phyloP scores from a whole-genome alignment of 2,329 filamentous ascomycete genomes.

The Aspergillus fumigatus region DNA sequence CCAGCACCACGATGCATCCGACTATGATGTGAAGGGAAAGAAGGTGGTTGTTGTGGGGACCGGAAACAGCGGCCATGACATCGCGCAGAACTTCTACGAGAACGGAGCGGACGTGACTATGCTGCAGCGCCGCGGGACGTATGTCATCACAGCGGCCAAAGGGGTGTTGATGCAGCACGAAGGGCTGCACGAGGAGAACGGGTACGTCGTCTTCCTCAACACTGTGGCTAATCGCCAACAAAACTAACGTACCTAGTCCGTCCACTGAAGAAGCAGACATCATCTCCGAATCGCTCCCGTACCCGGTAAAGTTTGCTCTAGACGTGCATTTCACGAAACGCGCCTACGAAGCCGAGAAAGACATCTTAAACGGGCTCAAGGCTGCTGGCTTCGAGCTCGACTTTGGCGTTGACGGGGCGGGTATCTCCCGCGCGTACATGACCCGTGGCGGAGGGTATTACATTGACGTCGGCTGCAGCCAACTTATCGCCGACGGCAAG shows the following conservation, averaged over 20 bases:
- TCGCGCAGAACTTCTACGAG: slow-evolving; percentile 48
- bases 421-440: slow-evolving; percentile 43
- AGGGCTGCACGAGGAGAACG: slow-evolving; percentile 45
- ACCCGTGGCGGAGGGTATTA: slow-evolving; percentile 55
- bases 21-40: slow-evolving; percentile 37
- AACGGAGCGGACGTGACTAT: slow-evolving; percentile 50
- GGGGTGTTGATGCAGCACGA: slow-evolving; percentile 43
- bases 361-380: slow-evolving; percentile 42
- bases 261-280: slow-evolving; percentile 51
- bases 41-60: slow-evolving; percentile 48
- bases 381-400: slow-evolving; percentile 45
- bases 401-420: slow-evolving; percentile 37
- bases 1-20: slow-evolving; percentile 39
- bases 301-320: slow-evolving; percentile 45
- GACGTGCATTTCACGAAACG: slow-evolving; percentile 39
- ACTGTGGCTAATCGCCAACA: neutral
- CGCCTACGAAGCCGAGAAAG: slow-evolving; percentile 40
- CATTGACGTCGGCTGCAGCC: slow-evolving; percentile 52
- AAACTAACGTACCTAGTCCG: slow-evolving; percentile 26
- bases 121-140: slow-evolving; percentile 50
- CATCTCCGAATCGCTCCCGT: slow-evolving; percentile 43
- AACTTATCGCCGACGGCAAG: slow-evolving; percentile 53
- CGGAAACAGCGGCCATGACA: slow-evolving; percentile 49
- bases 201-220: slow-evolving; percentile 15
- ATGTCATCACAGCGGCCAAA: slow-evolving; percentile 45